phyloP scores from a whole-genome alignment of 1,284 basidiomycete species.

The Chalciporus sp. region DNA sequence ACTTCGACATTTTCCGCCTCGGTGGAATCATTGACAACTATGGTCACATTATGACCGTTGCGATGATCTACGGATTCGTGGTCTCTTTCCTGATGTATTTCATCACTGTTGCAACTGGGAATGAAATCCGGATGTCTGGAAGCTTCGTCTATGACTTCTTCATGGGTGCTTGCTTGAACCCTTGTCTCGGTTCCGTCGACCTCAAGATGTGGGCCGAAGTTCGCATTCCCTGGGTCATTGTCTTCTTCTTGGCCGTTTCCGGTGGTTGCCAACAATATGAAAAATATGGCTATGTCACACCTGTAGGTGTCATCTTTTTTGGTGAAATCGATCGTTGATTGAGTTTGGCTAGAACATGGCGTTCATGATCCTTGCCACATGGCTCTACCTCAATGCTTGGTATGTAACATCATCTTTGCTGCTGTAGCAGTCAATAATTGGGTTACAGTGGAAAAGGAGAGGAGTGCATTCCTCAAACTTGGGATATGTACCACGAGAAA shows the following conservation, averaged over 20 bases:
- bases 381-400: slow-evolving; percentile 97
- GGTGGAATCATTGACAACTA: slow-evolving; percentile 97
- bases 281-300: slow-evolving; percentile 88
- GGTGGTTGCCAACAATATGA: slow-evolving; percentile 97
- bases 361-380: slow-evolving; percentile 96
- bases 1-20: slow-evolving; percentile 84
- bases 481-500: slow-evolving; percentile 99
- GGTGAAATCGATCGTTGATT: neutral
- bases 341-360: slow-evolving; percentile 78
- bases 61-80: slow-evolving; percentile 89
- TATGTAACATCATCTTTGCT: slow-evolving; percentile 33
- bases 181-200: slow-evolving; percentile 91
- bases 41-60: slow-evolving; percentile 94
- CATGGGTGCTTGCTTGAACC: slow-evolving; percentile 96
- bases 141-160: slow-evolving; percentile 94
- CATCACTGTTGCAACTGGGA: slow-evolving; percentile 74
- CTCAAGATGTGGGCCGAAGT: slow-evolving; percentile 99
- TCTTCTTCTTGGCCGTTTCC: slow-evolving; percentile 92
- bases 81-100: slow-evolving; percentile 84
- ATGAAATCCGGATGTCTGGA: slow-evolving; percentile 90
- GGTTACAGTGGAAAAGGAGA: slow-evolving; percentile 73
- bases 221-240: slow-evolving; percentile 95
- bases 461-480: slow-evolving; percentile 98
- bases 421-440: neutral
- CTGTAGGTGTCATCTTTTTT: slow-evolving; percentile 51